phyloP scores from a whole-genome alignment of 148 eudicot genomes.

The Diospyros kaki region DNA sequence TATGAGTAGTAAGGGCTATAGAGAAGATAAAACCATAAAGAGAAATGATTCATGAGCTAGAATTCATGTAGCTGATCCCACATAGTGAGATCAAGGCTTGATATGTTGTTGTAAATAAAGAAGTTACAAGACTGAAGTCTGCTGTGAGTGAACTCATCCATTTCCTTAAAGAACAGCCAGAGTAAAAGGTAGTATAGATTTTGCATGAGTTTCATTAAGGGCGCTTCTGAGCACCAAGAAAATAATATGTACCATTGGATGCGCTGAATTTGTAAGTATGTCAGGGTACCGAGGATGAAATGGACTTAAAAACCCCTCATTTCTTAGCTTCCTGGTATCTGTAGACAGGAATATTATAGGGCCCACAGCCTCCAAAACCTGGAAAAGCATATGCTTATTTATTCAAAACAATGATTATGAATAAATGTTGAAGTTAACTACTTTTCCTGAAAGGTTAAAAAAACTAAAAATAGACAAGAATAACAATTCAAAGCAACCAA shows the following conservation, averaged over 20 bases:
- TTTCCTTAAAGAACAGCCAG: not conserved
- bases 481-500: not conserved
- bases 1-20: too few species aligned
- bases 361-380: conserved; percentile 98
- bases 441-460: not conserved
- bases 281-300: conserved; percentile 99
- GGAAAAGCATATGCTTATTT: conserved; percentile 18
- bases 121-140: too few species aligned
- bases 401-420: not conserved
- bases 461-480: not conserved
- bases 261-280: conserved; percentile 97
- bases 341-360: conserved; percentile 90
- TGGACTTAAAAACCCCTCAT: conserved; percentile 98
- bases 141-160: not conserved
- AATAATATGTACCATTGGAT: conserved; percentile 69
- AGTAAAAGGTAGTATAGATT: not conserved
- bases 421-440: not conserved
- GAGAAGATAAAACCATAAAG: too few species aligned
- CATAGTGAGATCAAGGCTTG: too few species aligned
- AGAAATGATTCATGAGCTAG: too few species aligned
- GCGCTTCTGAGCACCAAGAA: conserved; percentile 10
- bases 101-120: too few species aligned
- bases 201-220: not conserved
- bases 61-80: too few species aligned
- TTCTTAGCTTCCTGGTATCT: conserved; percentile 95